Conservation (phyloP, 345 rosid genomes). For the Cardamine resedifolia region DNA sequence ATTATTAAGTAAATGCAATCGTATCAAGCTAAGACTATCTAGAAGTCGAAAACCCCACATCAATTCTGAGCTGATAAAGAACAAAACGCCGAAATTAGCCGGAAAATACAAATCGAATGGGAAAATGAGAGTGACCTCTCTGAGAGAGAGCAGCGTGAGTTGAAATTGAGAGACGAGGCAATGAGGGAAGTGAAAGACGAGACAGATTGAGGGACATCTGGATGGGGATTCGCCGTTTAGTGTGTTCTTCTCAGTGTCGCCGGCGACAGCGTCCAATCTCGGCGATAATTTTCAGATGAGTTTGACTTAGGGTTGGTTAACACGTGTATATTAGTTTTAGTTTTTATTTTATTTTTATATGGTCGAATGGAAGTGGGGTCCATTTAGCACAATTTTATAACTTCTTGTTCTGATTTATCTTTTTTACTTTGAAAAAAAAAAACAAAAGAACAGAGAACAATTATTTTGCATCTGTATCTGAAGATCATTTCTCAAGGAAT, state of each 20-base stretch:
- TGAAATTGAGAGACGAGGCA: constrained; percentile 28
- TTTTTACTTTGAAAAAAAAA: neutral
- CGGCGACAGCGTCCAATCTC: constrained; percentile 10
- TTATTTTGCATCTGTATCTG: no score
- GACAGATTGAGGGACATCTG: constrained; percentile 32
- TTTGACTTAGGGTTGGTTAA: neutral
- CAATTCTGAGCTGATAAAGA: neutral
- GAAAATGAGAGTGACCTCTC: constrained; percentile 17
- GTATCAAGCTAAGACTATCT: neutral
- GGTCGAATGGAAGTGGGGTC: neutral
- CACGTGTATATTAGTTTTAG: neutral
- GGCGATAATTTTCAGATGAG: neutral
- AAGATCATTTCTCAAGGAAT: no score
- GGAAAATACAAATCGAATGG: neutral
- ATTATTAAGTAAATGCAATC: neutral
- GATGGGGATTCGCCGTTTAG: neutral
- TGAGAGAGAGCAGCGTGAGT: neutral
- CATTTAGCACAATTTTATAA: neutral
- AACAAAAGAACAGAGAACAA: neutral
- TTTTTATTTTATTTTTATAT: neutral
- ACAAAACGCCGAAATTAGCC: neutral
- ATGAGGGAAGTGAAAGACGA: constrained; percentile 27
- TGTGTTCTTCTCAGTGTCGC: neutral
- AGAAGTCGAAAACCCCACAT: neutral
- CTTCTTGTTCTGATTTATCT: neutral